A percentile compares a stretch with the other conserved stretches of the same genome.
Evolutionary conservation across 2,329 filamentous ascomycete species (phyloP).

Genomic region (Aspergillus awamori): DNA sequence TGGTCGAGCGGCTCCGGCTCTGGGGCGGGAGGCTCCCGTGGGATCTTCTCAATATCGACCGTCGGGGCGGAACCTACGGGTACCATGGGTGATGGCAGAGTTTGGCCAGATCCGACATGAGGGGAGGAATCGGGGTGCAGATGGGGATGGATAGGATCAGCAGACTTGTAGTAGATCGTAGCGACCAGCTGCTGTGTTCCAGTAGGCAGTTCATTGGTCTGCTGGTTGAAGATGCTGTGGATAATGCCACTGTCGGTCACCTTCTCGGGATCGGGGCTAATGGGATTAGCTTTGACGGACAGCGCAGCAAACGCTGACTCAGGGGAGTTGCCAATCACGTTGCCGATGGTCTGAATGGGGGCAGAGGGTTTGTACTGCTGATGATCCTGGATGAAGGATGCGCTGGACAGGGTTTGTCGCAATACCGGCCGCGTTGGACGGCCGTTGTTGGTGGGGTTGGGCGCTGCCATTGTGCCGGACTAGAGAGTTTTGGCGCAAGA

Average conservation of each 20-base stretch:
- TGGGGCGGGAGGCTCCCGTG: constrained; percentile 57
- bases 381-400: constrained; percentile 52
- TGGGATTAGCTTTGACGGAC: constrained; percentile 39
- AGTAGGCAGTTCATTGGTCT: constrained; percentile 41
- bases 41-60: constrained; percentile 55
- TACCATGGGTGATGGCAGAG: constrained; percentile 44
- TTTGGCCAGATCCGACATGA: constrained; percentile 38
- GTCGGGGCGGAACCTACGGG: constrained; percentile 54
- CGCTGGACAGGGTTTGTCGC: constrained; percentile 46
- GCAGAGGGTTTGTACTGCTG: constrained; percentile 50
- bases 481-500: constrained; percentile 9
- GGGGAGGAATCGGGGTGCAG: constrained; percentile 52
- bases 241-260: constrained; percentile 51
- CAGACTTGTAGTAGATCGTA: constrained; percentile 54
- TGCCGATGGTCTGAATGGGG: constrained; percentile 39
- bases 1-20: constrained; percentile 59
- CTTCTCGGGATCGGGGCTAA: constrained; percentile 42
- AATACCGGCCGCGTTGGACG: constrained; percentile 46
- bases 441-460: constrained; percentile 25
- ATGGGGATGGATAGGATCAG: constrained; percentile 47
- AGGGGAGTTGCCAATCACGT: constrained; percentile 38
- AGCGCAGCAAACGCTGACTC: constrained; percentile 30
- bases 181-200: constrained; percentile 50
- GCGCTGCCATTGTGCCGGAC: constrained; percentile 32
- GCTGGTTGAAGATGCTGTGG: constrained; percentile 50